Percentiles rank a stretch among this genome's conserved stretches.
These are phyloP conservation scores for Schwanniomyces polymorphus DNA, from an alignment of 805 yeast genomes.

Conservation along the genomic window DNA sequence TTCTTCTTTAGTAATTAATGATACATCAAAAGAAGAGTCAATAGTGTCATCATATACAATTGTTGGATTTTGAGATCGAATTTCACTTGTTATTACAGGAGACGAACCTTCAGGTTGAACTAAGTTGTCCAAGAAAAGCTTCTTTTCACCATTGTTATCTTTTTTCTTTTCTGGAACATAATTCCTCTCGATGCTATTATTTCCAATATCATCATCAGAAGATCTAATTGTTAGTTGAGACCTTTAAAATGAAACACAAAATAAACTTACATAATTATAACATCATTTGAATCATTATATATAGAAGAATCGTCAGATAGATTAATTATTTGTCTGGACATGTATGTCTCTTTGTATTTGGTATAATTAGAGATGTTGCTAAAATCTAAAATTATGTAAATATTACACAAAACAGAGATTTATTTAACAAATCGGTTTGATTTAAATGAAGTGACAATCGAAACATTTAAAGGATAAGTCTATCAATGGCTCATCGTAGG, in stretches of 20 bases:
- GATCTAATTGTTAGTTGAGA: neutral
- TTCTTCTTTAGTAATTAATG: neutral
- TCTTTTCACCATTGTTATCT: neutral
- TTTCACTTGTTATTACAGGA: neutral
- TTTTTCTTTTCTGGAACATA: neutral
- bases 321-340: conserved; percentile 13
- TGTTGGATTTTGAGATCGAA: neutral
- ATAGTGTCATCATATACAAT: conserved; percentile 10
- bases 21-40: conserved; percentile 14
- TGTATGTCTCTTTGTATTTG: neutral
- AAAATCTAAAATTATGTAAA: neutral
- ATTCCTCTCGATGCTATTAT: neutral
- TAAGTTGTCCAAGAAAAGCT: neutral
- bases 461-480: neutral
- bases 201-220: neutral
- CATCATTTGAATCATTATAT: conserved; percentile 6
- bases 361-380: neutral
- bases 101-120: neutral
- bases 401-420: conserved; percentile 3
- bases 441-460: neutral
- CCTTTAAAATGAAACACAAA: neutral
- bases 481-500: conserved; percentile 17
- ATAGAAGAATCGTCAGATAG: conserved; percentile 8
- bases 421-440: neutral
- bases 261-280: conserved; percentile 21